Percentiles rank a stretch among this genome's conserved stretches.
These are phyloP conservation scores for Emmonsiellopsis sp. DNA, from an alignment of 2,329 filamentous ascomycete species.

Conservation along the genomic window DNA sequence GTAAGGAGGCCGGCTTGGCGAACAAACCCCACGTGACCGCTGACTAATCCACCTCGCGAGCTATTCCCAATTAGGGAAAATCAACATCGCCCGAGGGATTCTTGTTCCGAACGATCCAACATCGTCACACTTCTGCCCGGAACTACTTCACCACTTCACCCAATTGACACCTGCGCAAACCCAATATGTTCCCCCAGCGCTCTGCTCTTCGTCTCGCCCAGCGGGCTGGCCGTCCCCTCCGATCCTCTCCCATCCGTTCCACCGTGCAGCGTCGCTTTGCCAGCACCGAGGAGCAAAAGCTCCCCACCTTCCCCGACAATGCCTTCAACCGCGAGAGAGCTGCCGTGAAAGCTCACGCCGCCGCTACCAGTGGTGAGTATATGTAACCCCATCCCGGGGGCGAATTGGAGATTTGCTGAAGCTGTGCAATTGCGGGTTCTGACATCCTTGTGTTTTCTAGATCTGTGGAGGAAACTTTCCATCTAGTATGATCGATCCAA, in stretches of 20 bases:
- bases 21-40: too few species aligned
- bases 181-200: constrained; percentile 56
- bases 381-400: not conserved
- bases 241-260: constrained; percentile 45
- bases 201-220: constrained; percentile 53
- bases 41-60: too few species aligned
- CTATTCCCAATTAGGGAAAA: too few species aligned
- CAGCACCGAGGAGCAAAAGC: constrained; percentile 48
- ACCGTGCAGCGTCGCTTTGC: constrained; percentile 62
- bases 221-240: constrained; percentile 50
- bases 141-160: not conserved
- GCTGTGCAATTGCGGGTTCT: not conserved
- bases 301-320: constrained; percentile 64
- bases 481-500: constrained; percentile 79
- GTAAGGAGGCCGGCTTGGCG: too few species aligned
- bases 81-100: too few species aligned
- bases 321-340: constrained; percentile 87
- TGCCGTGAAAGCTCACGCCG: constrained; percentile 85
- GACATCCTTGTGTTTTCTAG: constrained; percentile 37
- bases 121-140: not conserved
- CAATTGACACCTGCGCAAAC: not conserved
- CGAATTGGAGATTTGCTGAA: not conserved
- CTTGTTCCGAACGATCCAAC: too few species aligned
- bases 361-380: constrained; percentile 67
- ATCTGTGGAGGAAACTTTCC: constrained; percentile 91